These are phyloP conservation scores for Ophiostoma tasmaniense DNA, from an alignment of 2,329 filamentous ascomycete species.

Conservation along the genomic window DNA sequence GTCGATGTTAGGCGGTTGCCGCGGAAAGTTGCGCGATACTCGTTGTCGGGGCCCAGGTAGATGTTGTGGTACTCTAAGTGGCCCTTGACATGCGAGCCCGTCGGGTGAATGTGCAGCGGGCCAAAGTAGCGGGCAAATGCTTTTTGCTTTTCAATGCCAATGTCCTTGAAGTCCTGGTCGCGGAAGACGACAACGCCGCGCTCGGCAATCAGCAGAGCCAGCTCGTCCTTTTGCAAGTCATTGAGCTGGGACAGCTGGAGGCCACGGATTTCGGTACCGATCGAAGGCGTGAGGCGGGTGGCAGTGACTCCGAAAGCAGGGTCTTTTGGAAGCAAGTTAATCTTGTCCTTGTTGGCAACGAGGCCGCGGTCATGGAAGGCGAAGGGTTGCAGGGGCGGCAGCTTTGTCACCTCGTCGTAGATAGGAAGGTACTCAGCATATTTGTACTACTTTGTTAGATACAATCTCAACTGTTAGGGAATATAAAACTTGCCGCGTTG, in stretches of 20 bases:
- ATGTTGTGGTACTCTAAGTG: constrained; percentile 39
- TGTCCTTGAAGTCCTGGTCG: constrained; percentile 31
- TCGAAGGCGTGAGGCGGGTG: constrained; percentile 28
- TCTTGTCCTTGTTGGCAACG: constrained; percentile 24
- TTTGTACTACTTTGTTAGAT: constrained; percentile 23
- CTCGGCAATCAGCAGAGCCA: constrained; percentile 35
- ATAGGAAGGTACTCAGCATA: constrained; percentile 29
- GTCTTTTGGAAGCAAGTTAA: not conserved
- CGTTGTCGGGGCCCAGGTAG: constrained; percentile 38
- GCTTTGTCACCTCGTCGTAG: constrained; percentile 27
- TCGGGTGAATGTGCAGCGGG: constrained; percentile 33
- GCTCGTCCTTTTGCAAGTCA: constrained; percentile 34
- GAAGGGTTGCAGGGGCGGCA: constrained; percentile 27
- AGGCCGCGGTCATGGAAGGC: constrained; percentile 28
- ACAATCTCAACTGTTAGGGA: not conserved
- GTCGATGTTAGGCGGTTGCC: constrained; percentile 31
- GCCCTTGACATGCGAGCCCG: constrained; percentile 36
- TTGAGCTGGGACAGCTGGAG: constrained; percentile 33
- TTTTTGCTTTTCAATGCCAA: constrained; percentile 32
- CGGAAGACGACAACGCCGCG: constrained; percentile 33
- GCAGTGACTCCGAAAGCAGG: constrained; percentile 20
- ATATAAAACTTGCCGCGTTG: not conserved
- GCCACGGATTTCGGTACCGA: constrained; percentile 35
- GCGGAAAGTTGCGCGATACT: constrained; percentile 31
- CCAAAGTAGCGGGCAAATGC: constrained; percentile 33